Evolutionary conservation across 202 grass and related monocot species (phyloP), one percentile per base, ranked within the genome.

Genomic region (Setaria italica): DNA sequence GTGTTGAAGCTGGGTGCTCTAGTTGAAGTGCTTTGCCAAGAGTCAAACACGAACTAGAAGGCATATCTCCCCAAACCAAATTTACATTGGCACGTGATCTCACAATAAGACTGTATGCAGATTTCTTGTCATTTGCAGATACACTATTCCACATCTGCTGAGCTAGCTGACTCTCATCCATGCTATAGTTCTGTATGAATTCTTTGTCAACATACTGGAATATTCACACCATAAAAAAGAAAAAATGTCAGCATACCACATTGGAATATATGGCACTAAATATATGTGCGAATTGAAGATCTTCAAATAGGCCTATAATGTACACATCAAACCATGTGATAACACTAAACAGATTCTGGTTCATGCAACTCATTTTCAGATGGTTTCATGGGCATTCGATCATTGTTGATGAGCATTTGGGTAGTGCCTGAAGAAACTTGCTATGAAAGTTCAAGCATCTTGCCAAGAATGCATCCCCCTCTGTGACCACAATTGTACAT

Each of bases 121-220:
- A 78, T 91, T 89, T 94, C 87, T 99, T 99, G 85, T 99, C 87
- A 84, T 97, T 99, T 57, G 81, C 75, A 74, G 62, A 35, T 62
- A 97, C 90, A 70, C 68, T 88, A 54, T 97, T 80, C 97, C 97
- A 99, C 92, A 99, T 92, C 80, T 94, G 92, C 45, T 92, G 90
- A 69, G 85, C 79, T 85, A 91, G 80, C 15, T 92, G 94, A 89
- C 72, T 84, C 72, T 86, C 72, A 84, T 94, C 85, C 49, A 75
- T 86, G 62, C 83, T 82, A 77, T 77, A 11, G 39, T 77, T 87
- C 48, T 63, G 80, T 69, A 94, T 84, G 88, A 97, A 99, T 57
- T 90, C 87, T 76, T 94, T 97, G 57, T 99, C 90, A 74, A 91
- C 86, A 86, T 99, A 99, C 97, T 99, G 92, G 67, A 92, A 94